These are phyloP conservation scores for Avena insularis DNA, from an alignment of 176 grass and related monocot species.

Conservation along the genomic window DNA sequence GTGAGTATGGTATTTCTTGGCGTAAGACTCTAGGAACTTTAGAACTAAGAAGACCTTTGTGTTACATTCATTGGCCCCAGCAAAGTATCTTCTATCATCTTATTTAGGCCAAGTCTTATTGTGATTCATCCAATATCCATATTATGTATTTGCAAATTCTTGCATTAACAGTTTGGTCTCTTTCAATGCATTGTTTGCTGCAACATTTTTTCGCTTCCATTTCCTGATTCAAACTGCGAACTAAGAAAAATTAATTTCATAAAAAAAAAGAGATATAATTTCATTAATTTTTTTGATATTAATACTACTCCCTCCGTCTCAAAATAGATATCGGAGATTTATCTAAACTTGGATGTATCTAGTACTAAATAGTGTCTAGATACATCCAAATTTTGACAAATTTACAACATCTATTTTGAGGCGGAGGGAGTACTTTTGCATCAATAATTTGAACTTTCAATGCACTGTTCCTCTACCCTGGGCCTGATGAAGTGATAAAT, in stretches of 20 bases:
- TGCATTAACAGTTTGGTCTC: background rate
- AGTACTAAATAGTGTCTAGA: no score
- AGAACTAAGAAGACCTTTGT: background rate
- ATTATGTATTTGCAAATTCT: background rate
- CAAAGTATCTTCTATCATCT: background rate
- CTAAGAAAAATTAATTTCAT: background rate
- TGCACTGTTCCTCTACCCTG: background rate
- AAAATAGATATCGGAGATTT: no score
- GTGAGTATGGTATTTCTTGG: no score
- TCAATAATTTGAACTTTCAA: background rate
- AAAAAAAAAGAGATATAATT: background rate
- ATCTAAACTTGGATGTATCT: no score
- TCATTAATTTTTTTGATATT: background rate
- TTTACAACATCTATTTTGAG: no score
- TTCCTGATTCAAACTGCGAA: background rate
- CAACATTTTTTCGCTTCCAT: background rate
- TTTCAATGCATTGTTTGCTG: background rate
- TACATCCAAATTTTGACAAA: no score
- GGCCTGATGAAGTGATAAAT: background rate
- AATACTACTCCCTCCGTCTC: background rate
- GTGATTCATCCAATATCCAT: slow-evolving; percentile 14
- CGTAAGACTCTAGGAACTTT: no score
- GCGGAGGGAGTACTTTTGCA: background rate
- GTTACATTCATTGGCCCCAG: background rate
- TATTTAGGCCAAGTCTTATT: background rate